Evolutionary conservation across 1,139 yeast species (phyloP).

Genomic region (Chernovozyma aurita): DNA sequence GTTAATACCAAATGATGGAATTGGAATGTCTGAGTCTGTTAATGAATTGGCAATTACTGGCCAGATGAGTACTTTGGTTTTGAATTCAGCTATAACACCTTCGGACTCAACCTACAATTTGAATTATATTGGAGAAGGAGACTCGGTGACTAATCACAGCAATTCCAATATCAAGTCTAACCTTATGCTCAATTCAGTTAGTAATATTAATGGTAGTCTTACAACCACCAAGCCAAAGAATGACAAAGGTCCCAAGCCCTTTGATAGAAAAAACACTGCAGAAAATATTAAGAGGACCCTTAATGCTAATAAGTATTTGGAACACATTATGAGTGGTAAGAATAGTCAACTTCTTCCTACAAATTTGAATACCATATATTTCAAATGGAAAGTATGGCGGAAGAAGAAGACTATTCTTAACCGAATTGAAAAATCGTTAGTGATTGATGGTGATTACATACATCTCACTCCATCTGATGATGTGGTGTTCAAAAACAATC

Average conservation of each 20-base stretch:
- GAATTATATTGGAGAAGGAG: conserved; percentile 1
- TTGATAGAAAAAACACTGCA: background rate
- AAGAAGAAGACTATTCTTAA: conserved; percentile 80
- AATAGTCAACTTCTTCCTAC: conserved; percentile 26
- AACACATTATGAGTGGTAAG: conserved; percentile 32
- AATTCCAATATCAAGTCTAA: background rate
- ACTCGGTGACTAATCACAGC: background rate
- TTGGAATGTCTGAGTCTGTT: background rate
- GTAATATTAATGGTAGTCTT: background rate
- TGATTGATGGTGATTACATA: conserved; percentile 90
- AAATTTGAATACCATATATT: conserved; percentile 36
- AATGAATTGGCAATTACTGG: conserved; percentile 3
- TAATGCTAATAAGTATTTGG: conserved; percentile 28
- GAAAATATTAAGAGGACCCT: conserved; percentile 4
- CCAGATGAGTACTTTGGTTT: conserved; percentile 8
- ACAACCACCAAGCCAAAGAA: background rate
- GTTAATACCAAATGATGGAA: background rate
- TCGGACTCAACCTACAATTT: conserved; percentile 18
- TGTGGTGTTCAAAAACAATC: conserved; percentile 48
- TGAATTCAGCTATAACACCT: conserved; percentile 25
- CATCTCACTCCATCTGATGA: conserved; percentile 80
- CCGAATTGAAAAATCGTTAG: conserved; percentile 77
- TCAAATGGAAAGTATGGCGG: conserved; percentile 77
- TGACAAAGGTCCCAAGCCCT: background rate
- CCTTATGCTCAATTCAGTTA: background rate